Evolutionary conservation across 2,329 filamentous ascomycete species (phyloP), one percentile per base, ranked within the genome.

Genomic region (Rosellinia necatrix): DNA sequence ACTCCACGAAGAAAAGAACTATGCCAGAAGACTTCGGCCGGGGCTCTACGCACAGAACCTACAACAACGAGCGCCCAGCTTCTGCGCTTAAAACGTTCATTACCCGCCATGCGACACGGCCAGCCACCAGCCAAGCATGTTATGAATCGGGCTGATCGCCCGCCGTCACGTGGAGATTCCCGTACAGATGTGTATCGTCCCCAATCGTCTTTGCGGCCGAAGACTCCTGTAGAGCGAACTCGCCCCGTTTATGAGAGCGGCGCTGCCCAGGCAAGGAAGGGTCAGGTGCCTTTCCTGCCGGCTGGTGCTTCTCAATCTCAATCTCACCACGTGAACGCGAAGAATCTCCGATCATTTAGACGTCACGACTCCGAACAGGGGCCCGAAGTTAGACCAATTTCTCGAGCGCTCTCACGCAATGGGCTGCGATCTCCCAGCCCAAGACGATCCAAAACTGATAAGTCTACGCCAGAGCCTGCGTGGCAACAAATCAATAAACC

Each of bases 331-430:
- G 80, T 89, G 60, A 83, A 83, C 44, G 80, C 89, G 37, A 96
- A 92, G 74, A 79, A 76, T 42, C 80, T 86, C 24, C 86, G 90
- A 29, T 79, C 84, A 32, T 87, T 92, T 69, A 85, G 91, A 41
- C 89, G 93, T 40, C 87, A 91, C 67, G 91, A 96, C 66, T 96
- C 91, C 7, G 91, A 96, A 49, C 83, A 84, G 58, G 81, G 78
- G 22, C 76, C 81, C 24, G 84, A 88, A 30, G 70, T 81, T 40
- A 79, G 85, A 24, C 82, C 84, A 3, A 72, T 73, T 30, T 87
- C 84, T 8, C 78, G 85, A 19, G 72, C 82, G 1, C 71, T 84
- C 29, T 87, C 84, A 32, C 79, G 85, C 62, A 79, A 81, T 27
- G 79, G 78, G 5, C 77, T 83, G 68, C 79, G 84, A 41, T 85